Conservation (phyloP, 2,329 filamentous ascomycete genomes). For the Gaeumannomyces tritici region DNA sequence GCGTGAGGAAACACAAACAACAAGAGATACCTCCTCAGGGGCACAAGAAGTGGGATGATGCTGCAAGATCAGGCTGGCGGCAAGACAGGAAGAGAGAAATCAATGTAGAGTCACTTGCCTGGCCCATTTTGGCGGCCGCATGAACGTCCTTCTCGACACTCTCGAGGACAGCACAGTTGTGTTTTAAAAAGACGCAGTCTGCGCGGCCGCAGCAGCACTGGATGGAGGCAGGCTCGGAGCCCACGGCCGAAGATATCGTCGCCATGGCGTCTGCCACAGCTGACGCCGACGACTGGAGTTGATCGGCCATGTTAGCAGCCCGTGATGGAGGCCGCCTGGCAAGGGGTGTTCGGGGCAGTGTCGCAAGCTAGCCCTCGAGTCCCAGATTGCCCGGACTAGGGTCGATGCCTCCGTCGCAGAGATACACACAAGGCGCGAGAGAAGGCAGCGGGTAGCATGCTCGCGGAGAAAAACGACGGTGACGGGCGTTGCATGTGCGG, state of each 20-base stretch:
- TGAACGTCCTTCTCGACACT: constrained; percentile 81
- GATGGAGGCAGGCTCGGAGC: constrained; percentile 21
- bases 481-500: background rate
- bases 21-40: background rate
- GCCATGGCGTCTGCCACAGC: constrained; percentile 3
- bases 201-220: constrained; percentile 78
- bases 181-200: constrained; percentile 70
- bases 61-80: background rate
- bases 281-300: background rate
- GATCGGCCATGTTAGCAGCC: background rate
- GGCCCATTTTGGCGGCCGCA: constrained; percentile 77
- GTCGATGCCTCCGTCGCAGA: background rate
- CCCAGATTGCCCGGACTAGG: background rate
- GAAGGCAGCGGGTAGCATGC: background rate
- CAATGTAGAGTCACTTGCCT: constrained; percentile 54
- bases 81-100: constrained; percentile 3
- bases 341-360: background rate
- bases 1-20: background rate
- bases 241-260: background rate
- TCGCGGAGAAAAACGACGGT: background rate
- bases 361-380: background rate
- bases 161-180: constrained; percentile 70
- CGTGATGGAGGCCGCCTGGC: background rate
- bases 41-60: background rate
- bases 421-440: background rate